Evolutionary conservation across 73 alveolate genomes (phyloP), one percentile per base, ranked within the genome.

Genomic region (Blepharisma japonicum): DNA sequence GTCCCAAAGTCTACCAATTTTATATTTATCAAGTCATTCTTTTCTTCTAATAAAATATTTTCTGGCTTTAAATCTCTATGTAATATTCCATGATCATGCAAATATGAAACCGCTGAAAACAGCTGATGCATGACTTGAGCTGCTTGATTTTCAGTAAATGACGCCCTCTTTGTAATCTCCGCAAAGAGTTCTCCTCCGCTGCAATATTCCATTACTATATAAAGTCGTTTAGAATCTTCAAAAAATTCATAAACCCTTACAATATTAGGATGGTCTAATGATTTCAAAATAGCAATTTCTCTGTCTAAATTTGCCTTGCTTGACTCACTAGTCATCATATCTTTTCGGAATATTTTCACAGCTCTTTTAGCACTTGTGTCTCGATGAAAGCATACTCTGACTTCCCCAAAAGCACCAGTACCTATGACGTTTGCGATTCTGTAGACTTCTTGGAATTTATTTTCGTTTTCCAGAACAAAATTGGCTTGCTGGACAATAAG

Each of bases 21-120:
- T 18, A 89, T 70, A 71, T 72, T 71, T 23, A 83, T 56, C 55
- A 80, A 68, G 20, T 77, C 77, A 68, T 88, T 80, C 6, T 47
- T 71, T 56, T 49, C 54, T 70, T 89, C 96, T 51, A 92, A 72
- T 47, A 92, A 66, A 32, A 92, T 86, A 80, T 92, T 92, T 86
- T 91, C 95, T 0, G 98, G 98, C 70, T 92, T 92, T 56, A 92
- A 77, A 83, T 92, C 98, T 51, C 98, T 55, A 78, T 92, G 98
- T 46, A 89, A 83, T 46, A 92, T 89, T 32, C 86, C 77, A 25
- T 79, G 71, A 25, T 66, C 42, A 79, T 91, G 97, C 86, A 88
- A 82, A 70, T 91, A 89, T 48, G 78, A 70, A 14, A 91, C 78
- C 5, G 95, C 96, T 0, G 82, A 77, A 25, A 92, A 81, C 7